Evolutionary conservation across 176 grass and related monocot genomes (phyloP), one percentile per base, ranked within the genome.

Genomic region (Microstegium vimineum): DNA sequence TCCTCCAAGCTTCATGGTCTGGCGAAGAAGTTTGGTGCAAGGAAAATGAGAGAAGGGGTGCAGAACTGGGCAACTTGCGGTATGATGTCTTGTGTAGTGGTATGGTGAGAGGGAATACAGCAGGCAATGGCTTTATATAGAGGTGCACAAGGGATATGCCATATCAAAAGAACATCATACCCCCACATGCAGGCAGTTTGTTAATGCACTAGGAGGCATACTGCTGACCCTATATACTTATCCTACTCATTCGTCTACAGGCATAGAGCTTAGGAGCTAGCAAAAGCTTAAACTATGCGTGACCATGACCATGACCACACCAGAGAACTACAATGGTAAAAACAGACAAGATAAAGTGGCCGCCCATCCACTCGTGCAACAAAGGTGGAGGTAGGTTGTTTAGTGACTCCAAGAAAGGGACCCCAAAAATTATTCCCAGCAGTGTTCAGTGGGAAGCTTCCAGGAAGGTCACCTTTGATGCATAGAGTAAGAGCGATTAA

Each of bases 161-260:
- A 82, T 82, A 82, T 78, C 59, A 82, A 82, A 90, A 74, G 73
- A 68, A 90, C 74, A 90, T 90, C 88, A 90, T 83, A 74, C 60
- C 67, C 83, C 74, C 74, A 83, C 79, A 86, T 83, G 88, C 84
- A 90, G 33, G 74, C 74, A 75, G 60, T 69, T 83, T 90, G 80
- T 79, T 90, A 83, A 83, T 78, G 80, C 88, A 75, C 61, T 79
- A 74, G 84, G 88, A 86, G 88, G 69, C 84, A 90, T 28, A 75
- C 74, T 74, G 73, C 49, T 83, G 84, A 90, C 84, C 79, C 84
- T 49, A 86, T 49, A 86, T 23, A 62, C 47, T 83, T 86, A 86
- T 86, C 74, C 31, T 90, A 86, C 13, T 74, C 38, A 11, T 34
- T 90, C 69, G 78, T 79, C 61, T 83, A 82, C 72, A 18, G 78